Evolutionary conservation across 495 filamentous ascomycete species (phyloP).

Genomic region (Pyrenopolyporus hunteri): DNA sequence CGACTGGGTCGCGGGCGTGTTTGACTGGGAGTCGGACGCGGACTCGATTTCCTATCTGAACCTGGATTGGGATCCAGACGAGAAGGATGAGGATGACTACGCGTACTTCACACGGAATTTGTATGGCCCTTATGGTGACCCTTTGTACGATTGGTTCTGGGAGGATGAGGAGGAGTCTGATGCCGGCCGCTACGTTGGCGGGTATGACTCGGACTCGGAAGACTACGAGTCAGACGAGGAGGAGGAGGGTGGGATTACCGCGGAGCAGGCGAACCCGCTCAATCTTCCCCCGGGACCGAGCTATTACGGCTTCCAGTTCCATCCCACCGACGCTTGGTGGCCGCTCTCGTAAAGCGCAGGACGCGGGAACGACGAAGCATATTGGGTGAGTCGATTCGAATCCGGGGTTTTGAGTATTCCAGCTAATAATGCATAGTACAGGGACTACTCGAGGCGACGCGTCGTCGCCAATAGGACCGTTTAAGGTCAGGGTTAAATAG

Average conservation of each 20-base stretch:
- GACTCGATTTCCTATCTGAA: neutral
- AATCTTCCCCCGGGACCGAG: neutral
- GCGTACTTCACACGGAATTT: too few relatives aligned
- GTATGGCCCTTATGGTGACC: too few relatives aligned
- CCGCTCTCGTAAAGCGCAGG: slow-evolving; percentile 2
- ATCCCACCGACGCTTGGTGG: slow-evolving; percentile 7
- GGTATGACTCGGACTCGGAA: too few relatives aligned
- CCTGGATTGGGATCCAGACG: neutral
- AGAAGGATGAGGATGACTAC: too few relatives aligned
- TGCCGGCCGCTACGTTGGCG: too few relatives aligned
- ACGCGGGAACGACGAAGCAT: neutral
- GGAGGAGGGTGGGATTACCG: neutral
- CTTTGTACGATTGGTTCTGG: too few relatives aligned
- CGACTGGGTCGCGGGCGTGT: neutral
- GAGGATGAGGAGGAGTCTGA: too few relatives aligned
- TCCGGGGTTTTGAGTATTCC: too few relatives aligned
- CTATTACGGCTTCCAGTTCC: neutral
- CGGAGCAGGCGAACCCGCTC: neutral
- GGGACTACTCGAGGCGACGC: neutral
- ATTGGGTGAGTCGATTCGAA: neutral
- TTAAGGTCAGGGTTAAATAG: too few relatives aligned
- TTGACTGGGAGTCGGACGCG: neutral
- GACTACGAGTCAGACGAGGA: neutral
- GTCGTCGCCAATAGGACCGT: neutral
- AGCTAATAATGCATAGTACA: neutral